Base-by-base conservation (phyloP, 106 monocot genomes). In the Phalaenopsis equestris region DNA sequence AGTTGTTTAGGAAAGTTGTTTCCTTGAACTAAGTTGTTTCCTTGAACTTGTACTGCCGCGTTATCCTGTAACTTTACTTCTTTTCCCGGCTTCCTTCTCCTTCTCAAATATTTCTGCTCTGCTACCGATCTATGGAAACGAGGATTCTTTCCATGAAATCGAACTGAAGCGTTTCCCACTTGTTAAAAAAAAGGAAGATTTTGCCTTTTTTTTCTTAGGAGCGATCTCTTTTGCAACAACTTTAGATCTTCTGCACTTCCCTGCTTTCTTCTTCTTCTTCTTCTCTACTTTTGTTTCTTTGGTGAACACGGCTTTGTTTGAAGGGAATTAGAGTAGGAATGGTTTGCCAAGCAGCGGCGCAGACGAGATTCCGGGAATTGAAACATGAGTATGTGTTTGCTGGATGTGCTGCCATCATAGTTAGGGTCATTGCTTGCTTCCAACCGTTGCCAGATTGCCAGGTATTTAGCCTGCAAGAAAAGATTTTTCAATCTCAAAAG, bases 401-500 rank as follows among this genome's bases (percentile, higher is more conserved):
- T 12, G 94, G 91, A 56, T 85, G 78, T 80, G 86, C 87, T 58
- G 81, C 94, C 81, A 92, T 95, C 78, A 78, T 91, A 70, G 93
- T 96, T 77, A 88, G 88, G 68, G 73, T 88, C 84, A 91, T 96
- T 43, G 91, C 82, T 80, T 96, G 96, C 61, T 95, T 91, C 76
- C 89, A 89, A 83, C 89, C 89, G 42, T 78, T 93, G 72, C 95
- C 85, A 48, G 92, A 95, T 87, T 93, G 93, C 84, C 95, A 93
- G 95, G 95, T 90, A 73, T 41, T 42, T 70, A 6, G 0, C 12
- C 1, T 70, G 24, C 0, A 70, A 61, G 5, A 17, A 30, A 61
- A 61, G 4, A 23, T 61, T 21, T 61, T 61, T 61, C 19, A 61
- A 21, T 61, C 61, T 2, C 61, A 4, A 61, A 64, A 23, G 5